Evolutionary conservation across 2,329 filamentous ascomycete genomes (phyloP), one percentile per base, ranked within the genome.

Genomic region (Elsinoe perseae): DNA sequence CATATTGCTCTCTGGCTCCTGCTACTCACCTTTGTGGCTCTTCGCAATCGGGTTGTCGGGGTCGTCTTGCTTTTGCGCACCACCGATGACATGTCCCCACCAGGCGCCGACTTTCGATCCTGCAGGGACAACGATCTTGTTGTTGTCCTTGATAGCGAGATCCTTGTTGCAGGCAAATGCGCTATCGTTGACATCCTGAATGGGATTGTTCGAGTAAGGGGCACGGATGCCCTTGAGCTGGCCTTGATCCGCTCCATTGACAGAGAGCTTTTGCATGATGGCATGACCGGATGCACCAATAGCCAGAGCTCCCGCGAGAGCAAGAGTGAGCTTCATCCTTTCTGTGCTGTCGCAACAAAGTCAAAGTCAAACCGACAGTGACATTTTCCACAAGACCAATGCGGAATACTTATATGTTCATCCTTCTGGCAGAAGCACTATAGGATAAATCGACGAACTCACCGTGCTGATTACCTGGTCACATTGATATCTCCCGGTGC

Each of bases 181-280:
- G 67, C 68, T 8, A 66, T 64, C 6, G 59, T 62, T 2, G 42
- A 80, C 77, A 60, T 74, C 70, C 9, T 71, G 73, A 3, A 82
- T 72, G 2, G 79, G 78, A 9, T 66, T 75, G 69, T 82, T 84
- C 64, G 68, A 76, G 0, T 65, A 50, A 1, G 78, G 78, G 4
- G 42, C 42, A 4, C 42, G 4, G 0, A 77, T 56, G 52, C 80
- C 73, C 30, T 74, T 77, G 61, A 78, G 81, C 21, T 56, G 43
- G n/a, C 53, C 56, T 68, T 68, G 69, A 61, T 77, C 76, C 23
- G 70, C 65, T 42, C 70, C 73, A 61, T 78, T 75, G 61, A 78
- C 72, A 53, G 74, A 77, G 30, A 79, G 66, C 10, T 77, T 66
- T 61, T 80, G 77, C 68, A 78, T 80, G 25, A 72, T 76, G 38